Base-by-base conservation (phyloP, 1,284 basidiomycete genomes). In the Ustilago tritici region DNA sequence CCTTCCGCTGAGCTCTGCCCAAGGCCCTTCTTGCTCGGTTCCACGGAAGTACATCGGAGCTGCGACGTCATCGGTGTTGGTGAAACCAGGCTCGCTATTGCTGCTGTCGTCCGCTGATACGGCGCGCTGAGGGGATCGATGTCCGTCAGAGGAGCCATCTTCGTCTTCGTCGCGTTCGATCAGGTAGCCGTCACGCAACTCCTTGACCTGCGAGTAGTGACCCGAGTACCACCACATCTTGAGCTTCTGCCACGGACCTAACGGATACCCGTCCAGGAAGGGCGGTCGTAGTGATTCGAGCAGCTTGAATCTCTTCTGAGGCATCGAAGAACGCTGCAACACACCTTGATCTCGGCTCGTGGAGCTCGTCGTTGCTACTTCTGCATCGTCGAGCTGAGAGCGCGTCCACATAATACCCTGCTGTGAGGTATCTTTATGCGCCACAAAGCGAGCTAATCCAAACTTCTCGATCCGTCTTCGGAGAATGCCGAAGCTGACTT, bases 381-480 rank as follows among this genome's bases (percentile, higher is more conserved):
- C 49, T 17, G 31, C 49, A 1, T 57, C 61, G 5, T 47, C 62
- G 10, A 71, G 62, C 43, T 70, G 68, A 0, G 65, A 62, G 12
- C 76, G 68, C 4, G 73, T 70, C 80, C 81, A 82, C 35, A 83
- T 63, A 41, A 83, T 75, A 10, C 80, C 81, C 17, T 82, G 69
- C 32, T 78, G 77, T 17, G 81, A 82, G 15, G 83, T 81, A 32
- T 84, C 84, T 57, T 77, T 76, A 63, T 86, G 84, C 14, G 84
- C 80, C 8, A 80, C 67, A 68, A 84, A 84, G 19, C 84, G 80
- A 12, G 80, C 82, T n/a, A 84, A 56, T 10, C 84, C 84, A 47
- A 86, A 86, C 59, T 82, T 85, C 63, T 86, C 84, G 57, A 86
- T 84, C 11, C 84, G 77, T 17, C 73, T 41, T 36, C 77, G 60